Base-by-base conservation (phyloP, 1,284 basidiomycete genomes). In the Cryptococcus sp. region DNA sequence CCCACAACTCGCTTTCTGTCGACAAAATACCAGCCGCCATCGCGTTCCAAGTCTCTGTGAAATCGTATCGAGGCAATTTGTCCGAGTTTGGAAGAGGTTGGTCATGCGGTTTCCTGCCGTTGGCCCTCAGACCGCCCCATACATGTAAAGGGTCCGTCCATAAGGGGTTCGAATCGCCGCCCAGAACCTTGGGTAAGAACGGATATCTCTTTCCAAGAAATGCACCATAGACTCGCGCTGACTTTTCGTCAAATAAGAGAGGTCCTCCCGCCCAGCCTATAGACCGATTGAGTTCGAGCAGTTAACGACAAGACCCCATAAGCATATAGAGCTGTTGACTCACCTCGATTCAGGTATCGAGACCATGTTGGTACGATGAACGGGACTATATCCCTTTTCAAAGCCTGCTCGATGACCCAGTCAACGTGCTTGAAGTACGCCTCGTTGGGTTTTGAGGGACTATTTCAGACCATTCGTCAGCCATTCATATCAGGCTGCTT, bases 381-480 rank as follows among this genome's bases (percentile, higher is more conserved):
- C 15, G 44, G 15, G 4, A 38, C 25, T 22, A 56, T 56, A 29
- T 43, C 55, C 5, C 48, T 19, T 17, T 22, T 8, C 10, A 41
- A 29, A 29, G 55, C 55, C 17, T 43, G 40, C 16, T 41, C 48
- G 15, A 56, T 34, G 16, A 56, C 39, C 38, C 39, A 50, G 20
- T 56, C 55, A 17, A 61, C 47, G 47, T 54, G 51, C 20, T 50
- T 52, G 46, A 58, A 58, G 45, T 61, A 61, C 26, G 5, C 19
- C 22, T 23, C 22, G 23, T 61, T 61, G 0, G 59, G 59, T 19
- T 20, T 45, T n/a, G 38, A 39, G 15, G 46, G 51, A 29, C 52
- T 43, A 37, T 34, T 13, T 7, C 5, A 34, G 3, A 10, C 22
- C 19, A 13, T 10, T 34, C 19, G 34, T 37, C 39, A 45, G 26